These are phyloP conservation scores for Cercospora nicotianae DNA, from an alignment of 2,329 filamentous ascomycete species.

Conservation along the genomic window DNA sequence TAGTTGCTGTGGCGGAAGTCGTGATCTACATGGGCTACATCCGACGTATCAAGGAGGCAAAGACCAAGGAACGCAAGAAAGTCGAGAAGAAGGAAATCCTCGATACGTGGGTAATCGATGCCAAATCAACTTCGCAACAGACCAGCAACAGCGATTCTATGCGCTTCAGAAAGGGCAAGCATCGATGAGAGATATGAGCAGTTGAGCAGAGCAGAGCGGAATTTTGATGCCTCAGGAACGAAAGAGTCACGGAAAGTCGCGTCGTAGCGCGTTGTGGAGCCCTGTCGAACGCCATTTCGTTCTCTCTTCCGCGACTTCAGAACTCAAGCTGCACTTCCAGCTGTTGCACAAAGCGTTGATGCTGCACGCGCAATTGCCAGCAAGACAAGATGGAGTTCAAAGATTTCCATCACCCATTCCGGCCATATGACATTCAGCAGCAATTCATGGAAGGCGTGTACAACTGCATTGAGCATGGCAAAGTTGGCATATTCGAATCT, in stretches of 20 bases:
- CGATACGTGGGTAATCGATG: constrained; percentile 65
- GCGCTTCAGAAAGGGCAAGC: constrained; percentile 47
- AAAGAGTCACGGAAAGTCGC: constrained; percentile 23
- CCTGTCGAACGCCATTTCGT: constrained; percentile 5
- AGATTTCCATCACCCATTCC: constrained; percentile 83
- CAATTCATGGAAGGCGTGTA: constrained; percentile 87
- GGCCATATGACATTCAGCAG: constrained; percentile 82
- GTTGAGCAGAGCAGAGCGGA: background rate
- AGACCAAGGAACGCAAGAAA: constrained; percentile 59
- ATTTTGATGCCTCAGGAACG: constrained; percentile 6
- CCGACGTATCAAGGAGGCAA: constrained; percentile 68
- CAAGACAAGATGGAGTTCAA: constrained; percentile 31
- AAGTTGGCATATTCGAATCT: constrained; percentile 86
- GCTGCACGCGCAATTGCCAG: background rate
- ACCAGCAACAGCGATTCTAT: constrained; percentile 30
- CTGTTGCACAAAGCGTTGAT: background rate
- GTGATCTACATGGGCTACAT: constrained; percentile 75
- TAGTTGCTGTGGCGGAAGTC: constrained; percentile 74
- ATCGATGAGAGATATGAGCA: constrained; percentile 39
- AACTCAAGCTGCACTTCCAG: background rate
- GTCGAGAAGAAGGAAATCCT: constrained; percentile 69
- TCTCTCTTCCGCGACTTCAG: background rate
- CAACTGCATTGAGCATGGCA: constrained; percentile 72
- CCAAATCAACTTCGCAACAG: constrained; percentile 22
- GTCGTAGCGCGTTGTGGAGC: constrained; percentile 27